Conservation (phyloP, 176 grass and related monocot genomes). For the Echinochloa phyllopogon region DNA sequence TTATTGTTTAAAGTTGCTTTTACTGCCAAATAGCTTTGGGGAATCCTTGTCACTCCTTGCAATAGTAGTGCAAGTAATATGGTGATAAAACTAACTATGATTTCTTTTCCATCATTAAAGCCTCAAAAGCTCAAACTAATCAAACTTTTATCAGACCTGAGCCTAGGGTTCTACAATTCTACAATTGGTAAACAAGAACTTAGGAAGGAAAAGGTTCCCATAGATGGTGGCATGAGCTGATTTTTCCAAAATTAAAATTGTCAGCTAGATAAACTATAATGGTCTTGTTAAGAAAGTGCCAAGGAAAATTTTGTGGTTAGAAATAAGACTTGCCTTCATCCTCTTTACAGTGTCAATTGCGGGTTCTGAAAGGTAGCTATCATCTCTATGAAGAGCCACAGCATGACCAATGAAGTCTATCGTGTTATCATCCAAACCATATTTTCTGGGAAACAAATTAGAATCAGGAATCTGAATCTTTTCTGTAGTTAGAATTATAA, state of each 20-base stretch:
- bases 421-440: conserved; percentile 89
- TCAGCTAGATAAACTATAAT: not conserved
- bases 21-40: not conserved
- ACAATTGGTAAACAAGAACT: not conserved
- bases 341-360: conserved; percentile 88
- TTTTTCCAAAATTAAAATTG: not conserved
- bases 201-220: not conserved
- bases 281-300: not conserved
- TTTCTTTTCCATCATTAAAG: not conserved
- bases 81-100: not conserved
- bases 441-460: conserved; percentile 70
- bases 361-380: conserved; percentile 78
- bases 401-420: conserved; percentile 96
- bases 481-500: not conserved
- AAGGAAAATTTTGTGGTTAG: not conserved
- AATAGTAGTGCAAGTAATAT: not conserved
- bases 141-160: not conserved
- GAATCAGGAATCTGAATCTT: not conserved
- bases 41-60: not conserved
- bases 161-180: not conserved
- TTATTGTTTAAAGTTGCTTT: too few relatives aligned
- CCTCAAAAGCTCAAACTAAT: not conserved
- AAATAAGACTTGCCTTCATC: conserved; percentile 70
- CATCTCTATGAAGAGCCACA: conserved; percentile 88
- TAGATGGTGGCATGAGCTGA: not conserved